A percentile compares a stretch with the other conserved stretches of the same genome.
Conservation (phyloP, 768 basidiomycete genomes). For the Fistulinella prunicolor region DNA sequence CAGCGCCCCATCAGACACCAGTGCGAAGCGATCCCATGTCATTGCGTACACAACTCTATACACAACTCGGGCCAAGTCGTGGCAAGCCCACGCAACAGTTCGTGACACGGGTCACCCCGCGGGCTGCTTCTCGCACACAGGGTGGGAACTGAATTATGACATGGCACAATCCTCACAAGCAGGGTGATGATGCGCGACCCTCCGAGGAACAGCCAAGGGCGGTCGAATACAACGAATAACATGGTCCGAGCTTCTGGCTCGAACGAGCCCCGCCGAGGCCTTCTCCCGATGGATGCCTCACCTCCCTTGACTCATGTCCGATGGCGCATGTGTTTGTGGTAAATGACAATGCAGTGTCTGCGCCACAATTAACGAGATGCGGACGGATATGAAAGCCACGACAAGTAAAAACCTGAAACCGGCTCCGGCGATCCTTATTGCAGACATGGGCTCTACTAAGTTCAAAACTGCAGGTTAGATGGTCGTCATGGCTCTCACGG, state of each 20-base stretch:
- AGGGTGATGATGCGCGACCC: background rate
- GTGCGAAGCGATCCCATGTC: too few species aligned
- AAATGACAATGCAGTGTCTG: background rate
- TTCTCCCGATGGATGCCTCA: background rate
- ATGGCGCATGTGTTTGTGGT: background rate
- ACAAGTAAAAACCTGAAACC: background rate
- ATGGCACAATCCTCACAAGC: background rate
- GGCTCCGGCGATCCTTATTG: background rate
- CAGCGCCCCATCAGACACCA: too few species aligned
- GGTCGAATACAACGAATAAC: background rate
- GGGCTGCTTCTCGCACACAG: background rate
- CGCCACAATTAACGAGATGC: slow-evolving; percentile 1
- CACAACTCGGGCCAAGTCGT: too few species aligned
- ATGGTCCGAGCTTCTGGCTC: background rate
- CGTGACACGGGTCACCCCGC: background rate
- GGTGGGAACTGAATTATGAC: slow-evolving; percentile 3
- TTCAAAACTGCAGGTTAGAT: background rate
- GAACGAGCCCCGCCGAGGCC: background rate
- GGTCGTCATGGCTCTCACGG: background rate
- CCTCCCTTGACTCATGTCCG: background rate
- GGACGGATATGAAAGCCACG: background rate
- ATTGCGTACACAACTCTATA: too few species aligned
- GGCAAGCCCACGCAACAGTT: too few species aligned
- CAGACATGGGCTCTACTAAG: background rate
- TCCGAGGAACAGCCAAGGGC: slow-evolving; percentile 2